These are phyloP conservation scores for Paramyrothecium roridum DNA, from an alignment of 2,329 filamentous ascomycete genomes.

Conservation along the genomic window DNA sequence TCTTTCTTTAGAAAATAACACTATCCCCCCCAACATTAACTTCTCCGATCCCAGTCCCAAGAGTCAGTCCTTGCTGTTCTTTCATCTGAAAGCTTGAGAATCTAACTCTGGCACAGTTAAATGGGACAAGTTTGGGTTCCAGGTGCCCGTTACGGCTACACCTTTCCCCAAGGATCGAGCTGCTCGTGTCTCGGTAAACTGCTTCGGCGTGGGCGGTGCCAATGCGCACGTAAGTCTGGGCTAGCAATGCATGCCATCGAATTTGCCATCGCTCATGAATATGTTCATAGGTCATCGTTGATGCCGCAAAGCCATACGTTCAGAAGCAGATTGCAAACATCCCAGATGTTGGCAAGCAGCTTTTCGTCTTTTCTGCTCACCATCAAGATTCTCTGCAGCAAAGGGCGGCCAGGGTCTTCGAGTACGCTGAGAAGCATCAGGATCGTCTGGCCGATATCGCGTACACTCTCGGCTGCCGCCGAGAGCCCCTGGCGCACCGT, in stretches of 20 bases:
- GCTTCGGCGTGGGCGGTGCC: constrained; percentile 31
- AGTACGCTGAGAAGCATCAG: background rate
- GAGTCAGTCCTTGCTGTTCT: constrained; percentile 16
- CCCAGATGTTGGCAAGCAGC: background rate
- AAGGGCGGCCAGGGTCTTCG: background rate
- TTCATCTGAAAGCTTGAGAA: background rate
- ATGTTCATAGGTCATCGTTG: constrained; percentile 5
- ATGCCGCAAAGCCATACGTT: constrained; percentile 1
- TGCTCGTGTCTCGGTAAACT: constrained; percentile 23
- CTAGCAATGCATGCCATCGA: background rate
- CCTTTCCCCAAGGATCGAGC: constrained; percentile 30
- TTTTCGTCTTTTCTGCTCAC: constrained; percentile 2
- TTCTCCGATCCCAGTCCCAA: constrained; percentile 29
- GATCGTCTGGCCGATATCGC: background rate
- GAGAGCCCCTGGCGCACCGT: background rate
- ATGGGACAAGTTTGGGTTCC: constrained; percentile 19
- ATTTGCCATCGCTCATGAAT: background rate
- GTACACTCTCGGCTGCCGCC: background rate
- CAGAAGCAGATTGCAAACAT: background rate
- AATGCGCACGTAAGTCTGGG: constrained; percentile 25
- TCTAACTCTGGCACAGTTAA: constrained; percentile 14
- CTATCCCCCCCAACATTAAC: constrained; percentile 37
- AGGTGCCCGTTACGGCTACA: constrained; percentile 21
- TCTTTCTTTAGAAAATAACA: constrained; percentile 33
- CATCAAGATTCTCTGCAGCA: background rate